Conservation (phyloP, 2,329 filamentous ascomycete species). For the Pseudodiploospora longispora region DNA sequence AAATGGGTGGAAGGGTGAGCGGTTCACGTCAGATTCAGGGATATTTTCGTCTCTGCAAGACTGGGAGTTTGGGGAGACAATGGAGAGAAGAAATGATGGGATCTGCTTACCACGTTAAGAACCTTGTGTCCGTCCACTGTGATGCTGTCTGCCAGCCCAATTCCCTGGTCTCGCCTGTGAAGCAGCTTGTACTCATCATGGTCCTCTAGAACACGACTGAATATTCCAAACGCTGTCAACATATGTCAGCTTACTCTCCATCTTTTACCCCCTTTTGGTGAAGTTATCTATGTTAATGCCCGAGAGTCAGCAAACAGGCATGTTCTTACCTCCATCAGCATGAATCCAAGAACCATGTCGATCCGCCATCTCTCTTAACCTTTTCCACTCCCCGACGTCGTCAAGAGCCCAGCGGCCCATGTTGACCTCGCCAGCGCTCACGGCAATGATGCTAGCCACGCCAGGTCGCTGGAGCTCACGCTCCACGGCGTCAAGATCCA, state of each 20-base stretch:
- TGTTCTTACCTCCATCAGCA: slow-evolving; percentile 61
- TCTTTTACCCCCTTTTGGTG: no score
- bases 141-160: slow-evolving; percentile 82
- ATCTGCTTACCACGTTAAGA: slow-evolving; percentile 65
- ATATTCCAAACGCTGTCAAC: slow-evolving; percentile 68
- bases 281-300: no score
- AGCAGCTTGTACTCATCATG: slow-evolving; percentile 47
- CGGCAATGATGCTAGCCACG: slow-evolving; percentile 63
- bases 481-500: slow-evolving; percentile 62
- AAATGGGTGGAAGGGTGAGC: neutral
- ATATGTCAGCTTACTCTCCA: slow-evolving; percentile 1
- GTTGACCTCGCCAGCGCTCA: slow-evolving; percentile 89
- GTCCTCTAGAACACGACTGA: slow-evolving; percentile 57
- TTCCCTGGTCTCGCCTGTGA: slow-evolving; percentile 46
- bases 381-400: slow-evolving; percentile 49
- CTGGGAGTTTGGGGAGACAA: neutral
- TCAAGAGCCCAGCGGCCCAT: slow-evolving; percentile 68
- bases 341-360: slow-evolving; percentile 77
- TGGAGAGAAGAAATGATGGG: neutral
- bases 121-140: slow-evolving; percentile 83
- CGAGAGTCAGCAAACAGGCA: neutral
- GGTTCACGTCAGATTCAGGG: no score
- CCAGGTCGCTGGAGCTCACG: slow-evolving; percentile 41
- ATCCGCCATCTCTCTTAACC: slow-evolving; percentile 63
- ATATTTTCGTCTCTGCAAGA: no score